These are phyloP conservation scores for Fusarium newnesense DNA, from an alignment of 2,329 filamentous ascomycete species.

Conservation along the genomic window DNA sequence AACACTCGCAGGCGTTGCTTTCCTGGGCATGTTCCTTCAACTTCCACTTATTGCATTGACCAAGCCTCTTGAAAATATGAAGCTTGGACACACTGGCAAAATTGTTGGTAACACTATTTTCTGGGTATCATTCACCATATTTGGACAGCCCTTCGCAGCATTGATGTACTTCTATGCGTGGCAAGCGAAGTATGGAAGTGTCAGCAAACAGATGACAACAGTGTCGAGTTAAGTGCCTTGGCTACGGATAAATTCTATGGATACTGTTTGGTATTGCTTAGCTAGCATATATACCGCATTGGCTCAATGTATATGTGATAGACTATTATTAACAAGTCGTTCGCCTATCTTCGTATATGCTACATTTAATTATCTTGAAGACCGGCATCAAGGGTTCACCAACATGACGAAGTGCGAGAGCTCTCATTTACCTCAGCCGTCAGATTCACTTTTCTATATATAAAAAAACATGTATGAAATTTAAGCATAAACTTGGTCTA, in stretches of 20 bases:
- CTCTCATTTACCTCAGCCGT: not conserved
- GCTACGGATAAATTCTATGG: not conserved
- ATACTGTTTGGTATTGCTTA: slow-evolving; percentile 2
- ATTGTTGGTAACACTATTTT: slow-evolving; percentile 93
- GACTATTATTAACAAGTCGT: not conserved
- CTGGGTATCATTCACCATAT: slow-evolving; percentile 95
- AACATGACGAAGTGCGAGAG: not conserved
- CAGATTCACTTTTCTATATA: not conserved
- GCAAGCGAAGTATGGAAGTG: slow-evolving; percentile 96
- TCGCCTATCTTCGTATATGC: not conserved
- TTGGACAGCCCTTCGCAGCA: slow-evolving; percentile 92
- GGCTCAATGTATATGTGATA: slow-evolving; percentile 4
- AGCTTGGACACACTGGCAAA: slow-evolving; percentile 74
- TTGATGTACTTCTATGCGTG: slow-evolving; percentile 97
- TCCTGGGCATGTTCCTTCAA: slow-evolving; percentile 93
- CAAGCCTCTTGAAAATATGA: slow-evolving; percentile 80
- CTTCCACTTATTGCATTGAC: slow-evolving; percentile 88
- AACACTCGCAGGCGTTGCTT: slow-evolving; percentile 77
- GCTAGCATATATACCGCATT: slow-evolving; percentile 1
- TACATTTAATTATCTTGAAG: not conserved
- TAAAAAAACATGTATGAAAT: not conserved
- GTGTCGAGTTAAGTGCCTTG: slow-evolving; percentile 4
- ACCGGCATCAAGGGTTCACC: not conserved
- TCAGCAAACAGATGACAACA: slow-evolving; percentile 60
- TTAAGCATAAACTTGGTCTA: not conserved